Percentiles rank a stretch among this genome's conserved stretches.
These are phyloP conservation scores for Pleurotus salmoneostramineus DNA, from an alignment of 768 basidiomycete species.

Conservation along the genomic window DNA sequence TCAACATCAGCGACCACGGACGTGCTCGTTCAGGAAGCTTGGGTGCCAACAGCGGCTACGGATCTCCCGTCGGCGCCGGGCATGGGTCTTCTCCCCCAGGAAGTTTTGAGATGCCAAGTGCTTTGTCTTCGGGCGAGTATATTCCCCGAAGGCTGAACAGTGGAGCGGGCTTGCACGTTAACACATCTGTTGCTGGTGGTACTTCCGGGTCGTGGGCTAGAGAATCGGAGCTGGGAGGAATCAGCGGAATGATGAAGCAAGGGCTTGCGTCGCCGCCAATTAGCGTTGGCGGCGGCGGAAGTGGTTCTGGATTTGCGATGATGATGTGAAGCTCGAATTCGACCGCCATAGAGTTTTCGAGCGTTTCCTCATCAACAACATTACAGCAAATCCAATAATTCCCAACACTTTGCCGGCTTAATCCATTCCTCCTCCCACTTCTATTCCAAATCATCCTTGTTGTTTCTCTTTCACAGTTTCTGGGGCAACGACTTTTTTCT, in stretches of 20 bases:
- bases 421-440: neutral
- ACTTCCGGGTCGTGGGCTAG: conserved; percentile 2
- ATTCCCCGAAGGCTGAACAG: conserved; percentile 4
- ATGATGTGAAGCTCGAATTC: conserved; percentile 11
- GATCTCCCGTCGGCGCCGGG: conserved; percentile 7
- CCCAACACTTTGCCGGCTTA: too few relatives aligned
- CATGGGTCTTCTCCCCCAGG: conserved; percentile 4
- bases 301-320: conserved; percentile 14
- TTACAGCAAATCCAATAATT: too few relatives aligned
- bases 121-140: conserved; percentile 6
- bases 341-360: too few relatives aligned
- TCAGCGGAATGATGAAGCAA: conserved; percentile 15
- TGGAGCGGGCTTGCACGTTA: conserved; percentile 7
- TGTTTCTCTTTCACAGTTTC: neutral
- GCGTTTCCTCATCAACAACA: too few relatives aligned
- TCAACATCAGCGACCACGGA: conserved; percentile 6
- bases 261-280: conserved; percentile 6
- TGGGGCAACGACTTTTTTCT: neutral
- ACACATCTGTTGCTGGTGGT: conserved; percentile 2
- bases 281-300: conserved; percentile 10
- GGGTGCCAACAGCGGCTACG: conserved; percentile 10
- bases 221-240: conserved; percentile 7
- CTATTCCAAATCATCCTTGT: neutral
- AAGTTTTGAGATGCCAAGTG: conserved; percentile 10
- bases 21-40: conserved; percentile 8